phyloP scores from a whole-genome alignment of 257 asterid genomes.

The Penstemon newberryi region DNA sequence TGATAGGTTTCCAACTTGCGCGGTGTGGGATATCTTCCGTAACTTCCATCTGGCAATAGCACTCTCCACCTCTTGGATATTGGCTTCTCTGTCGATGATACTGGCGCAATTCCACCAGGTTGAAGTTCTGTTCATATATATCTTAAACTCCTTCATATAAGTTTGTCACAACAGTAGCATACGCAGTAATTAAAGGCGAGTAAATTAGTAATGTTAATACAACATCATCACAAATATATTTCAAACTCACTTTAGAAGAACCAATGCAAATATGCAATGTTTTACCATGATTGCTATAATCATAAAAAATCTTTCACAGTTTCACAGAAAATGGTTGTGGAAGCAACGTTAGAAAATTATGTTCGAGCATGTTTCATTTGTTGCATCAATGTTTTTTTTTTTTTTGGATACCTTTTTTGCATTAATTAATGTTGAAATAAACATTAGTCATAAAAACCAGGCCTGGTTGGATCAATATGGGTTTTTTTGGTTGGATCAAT shows the following conservation, averaged over 20 bases:
- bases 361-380: too few relatives aligned
- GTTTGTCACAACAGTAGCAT: neutral
- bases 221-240: too few relatives aligned
- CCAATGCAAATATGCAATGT: too few relatives aligned
- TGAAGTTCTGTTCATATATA: constrained; percentile 53
- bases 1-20: constrained; percentile 52
- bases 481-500: too few relatives aligned
- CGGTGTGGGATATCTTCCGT: constrained; percentile 70
- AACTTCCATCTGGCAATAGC: constrained; percentile 72
- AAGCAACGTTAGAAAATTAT: neutral
- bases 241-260: too few relatives aligned
- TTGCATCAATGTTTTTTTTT: too few relatives aligned
- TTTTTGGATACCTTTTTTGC: too few relatives aligned
- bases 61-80: constrained; percentile 95
- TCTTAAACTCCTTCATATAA: neutral
- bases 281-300: neutral
- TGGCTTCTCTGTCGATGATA: constrained; percentile 81
- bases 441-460: too few relatives aligned
- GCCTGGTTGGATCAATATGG: too few relatives aligned
- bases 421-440: too few relatives aligned
- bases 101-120: constrained; percentile 70
- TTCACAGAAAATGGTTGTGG: neutral
- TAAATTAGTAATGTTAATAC: too few relatives aligned
- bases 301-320: neutral
- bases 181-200: too few relatives aligned